Evolutionary conservation across 208 protist genomes (phyloP).

Genomic region (Acanthamoeba sp.): DNA sequence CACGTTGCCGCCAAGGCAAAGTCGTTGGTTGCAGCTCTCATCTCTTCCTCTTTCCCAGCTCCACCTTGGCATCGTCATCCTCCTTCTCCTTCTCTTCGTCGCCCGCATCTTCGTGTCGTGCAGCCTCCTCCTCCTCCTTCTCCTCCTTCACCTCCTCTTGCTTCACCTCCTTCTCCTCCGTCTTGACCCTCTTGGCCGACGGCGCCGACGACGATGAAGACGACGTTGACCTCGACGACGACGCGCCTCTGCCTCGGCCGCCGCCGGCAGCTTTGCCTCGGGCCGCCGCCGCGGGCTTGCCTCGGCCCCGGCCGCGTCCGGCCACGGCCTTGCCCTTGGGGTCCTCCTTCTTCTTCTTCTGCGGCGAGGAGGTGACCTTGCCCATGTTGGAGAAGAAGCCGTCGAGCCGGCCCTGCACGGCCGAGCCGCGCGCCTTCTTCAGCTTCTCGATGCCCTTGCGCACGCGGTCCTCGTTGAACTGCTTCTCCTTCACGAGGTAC

Average conservation of each 20-base stretch:
- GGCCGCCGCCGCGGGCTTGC: background rate
- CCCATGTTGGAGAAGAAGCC: slow-evolving; percentile 85
- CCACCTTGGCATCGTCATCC: background rate
- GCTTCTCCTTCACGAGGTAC: slow-evolving; percentile 98
- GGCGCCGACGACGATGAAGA: background rate
- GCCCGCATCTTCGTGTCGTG: background rate
- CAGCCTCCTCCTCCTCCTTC: background rate
- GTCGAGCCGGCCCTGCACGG: slow-evolving; percentile 89
- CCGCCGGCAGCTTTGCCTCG: background rate
- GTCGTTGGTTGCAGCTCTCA: no score
- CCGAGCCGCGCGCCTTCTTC: slow-evolving; percentile 84
- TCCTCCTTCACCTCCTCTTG: background rate
- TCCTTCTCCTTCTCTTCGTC: background rate
- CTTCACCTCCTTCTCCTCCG: background rate
- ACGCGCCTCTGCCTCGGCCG: background rate
- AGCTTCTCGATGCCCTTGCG: slow-evolving; percentile 85
- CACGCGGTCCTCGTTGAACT: slow-evolving; percentile 94
- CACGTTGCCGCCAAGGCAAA: no score
- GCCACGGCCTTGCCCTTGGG: background rate
- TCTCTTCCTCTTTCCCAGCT: slow-evolving; percentile 21
- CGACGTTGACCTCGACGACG: background rate
- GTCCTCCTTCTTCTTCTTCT: slow-evolving; percentile 44
- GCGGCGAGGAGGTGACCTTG: background rate
- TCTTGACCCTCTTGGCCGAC: slow-evolving; percentile 9
- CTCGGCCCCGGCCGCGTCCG: slow-evolving; percentile 1